Percentiles rank a stretch among this genome's conserved stretches.
Conservation (phyloP, 2,329 filamentous ascomycete species). For the Trichocomaceae sp. region DNA sequence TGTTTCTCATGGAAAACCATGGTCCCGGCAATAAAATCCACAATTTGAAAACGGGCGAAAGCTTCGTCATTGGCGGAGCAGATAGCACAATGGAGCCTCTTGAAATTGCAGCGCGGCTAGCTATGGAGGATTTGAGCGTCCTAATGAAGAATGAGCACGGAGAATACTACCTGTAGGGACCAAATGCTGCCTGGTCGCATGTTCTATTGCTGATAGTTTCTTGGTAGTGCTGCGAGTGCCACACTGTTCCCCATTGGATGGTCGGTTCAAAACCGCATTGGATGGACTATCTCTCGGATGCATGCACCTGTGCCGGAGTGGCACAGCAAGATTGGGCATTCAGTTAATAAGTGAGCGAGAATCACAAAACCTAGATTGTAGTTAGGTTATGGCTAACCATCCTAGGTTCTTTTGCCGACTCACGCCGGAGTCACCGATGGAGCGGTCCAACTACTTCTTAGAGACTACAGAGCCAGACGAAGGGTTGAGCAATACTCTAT, state of each 20-base stretch:
- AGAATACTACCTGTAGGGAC: conserved; percentile 43
- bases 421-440: conserved; percentile 40
- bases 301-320: conserved; percentile 45
- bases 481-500: conserved; percentile 38
- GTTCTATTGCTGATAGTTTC: conserved; percentile 1
- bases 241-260: conserved; percentile 50
- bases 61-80: conserved; percentile 33
- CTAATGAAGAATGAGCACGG: conserved; percentile 41
- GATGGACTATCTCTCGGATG: conserved; percentile 43
- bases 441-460: conserved; percentile 46
- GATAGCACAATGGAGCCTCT: conserved; percentile 37
- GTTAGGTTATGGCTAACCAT: not conserved
- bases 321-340: conserved; percentile 41
- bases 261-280: conserved; percentile 45
- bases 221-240: conserved; percentile 42
- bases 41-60: conserved; percentile 42
- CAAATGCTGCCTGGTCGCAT: not conserved
- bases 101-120: conserved; percentile 45
- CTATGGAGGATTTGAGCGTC: conserved; percentile 49
- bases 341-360: conserved; percentile 37
- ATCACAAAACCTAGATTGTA: not conserved
- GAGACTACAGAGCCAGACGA: conserved; percentile 39
- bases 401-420: conserved; percentile 43
- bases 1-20: conserved; percentile 32
- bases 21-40: conserved; percentile 27